These are phyloP conservation scores for Dipodascus albidus DNA, from an alignment of 805 yeast species.

Conservation along the genomic window DNA sequence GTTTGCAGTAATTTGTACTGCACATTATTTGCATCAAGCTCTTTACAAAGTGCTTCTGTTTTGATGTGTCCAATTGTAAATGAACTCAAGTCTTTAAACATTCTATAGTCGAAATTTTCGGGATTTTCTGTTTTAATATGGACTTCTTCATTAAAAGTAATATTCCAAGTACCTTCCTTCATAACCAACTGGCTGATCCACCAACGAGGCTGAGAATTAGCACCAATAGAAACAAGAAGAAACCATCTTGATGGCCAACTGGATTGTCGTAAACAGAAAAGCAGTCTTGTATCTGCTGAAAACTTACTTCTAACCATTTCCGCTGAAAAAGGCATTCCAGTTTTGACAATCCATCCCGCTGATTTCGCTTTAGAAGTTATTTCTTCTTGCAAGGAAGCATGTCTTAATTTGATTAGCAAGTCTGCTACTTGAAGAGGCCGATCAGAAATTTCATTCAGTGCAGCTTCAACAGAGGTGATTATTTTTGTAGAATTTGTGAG, in stretches of 20 bases:
- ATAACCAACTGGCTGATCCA: constrained; percentile 26
- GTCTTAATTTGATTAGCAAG: constrained; percentile 35
- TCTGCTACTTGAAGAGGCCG: constrained; percentile 14
- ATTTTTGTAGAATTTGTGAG: constrained; percentile 33
- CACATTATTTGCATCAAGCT: constrained; percentile 17
- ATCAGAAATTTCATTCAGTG: constrained; percentile 18
- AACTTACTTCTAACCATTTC: constrained; percentile 33
- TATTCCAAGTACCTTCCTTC: constrained; percentile 17
- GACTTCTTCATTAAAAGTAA: constrained; percentile 17
- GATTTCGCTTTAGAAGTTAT: constrained; percentile 46
- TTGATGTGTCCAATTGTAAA: constrained; percentile 20
- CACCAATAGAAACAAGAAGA: constrained; percentile 24
- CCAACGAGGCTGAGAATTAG: constrained; percentile 19
- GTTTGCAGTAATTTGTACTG: constrained; percentile 8
- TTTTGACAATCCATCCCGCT: constrained; percentile 58
- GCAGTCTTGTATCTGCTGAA: constrained; percentile 11
- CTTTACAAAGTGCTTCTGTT: constrained; percentile 21
- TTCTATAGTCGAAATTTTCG: constrained; percentile 19
- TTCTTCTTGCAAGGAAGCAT: constrained; percentile 39
- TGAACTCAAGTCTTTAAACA: constrained; percentile 17
- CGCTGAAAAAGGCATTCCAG: constrained; percentile 37
- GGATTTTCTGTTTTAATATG: constrained; percentile 10
- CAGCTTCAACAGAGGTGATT: constrained; percentile 25
- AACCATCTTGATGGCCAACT: constrained; percentile 32
- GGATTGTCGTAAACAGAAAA: constrained; percentile 23